A percentile compares a stretch with the other conserved stretches of the same genome.
Conservation (phyloP, 192 early-diverging fungal species). For the Coemansia pectinata region DNA sequence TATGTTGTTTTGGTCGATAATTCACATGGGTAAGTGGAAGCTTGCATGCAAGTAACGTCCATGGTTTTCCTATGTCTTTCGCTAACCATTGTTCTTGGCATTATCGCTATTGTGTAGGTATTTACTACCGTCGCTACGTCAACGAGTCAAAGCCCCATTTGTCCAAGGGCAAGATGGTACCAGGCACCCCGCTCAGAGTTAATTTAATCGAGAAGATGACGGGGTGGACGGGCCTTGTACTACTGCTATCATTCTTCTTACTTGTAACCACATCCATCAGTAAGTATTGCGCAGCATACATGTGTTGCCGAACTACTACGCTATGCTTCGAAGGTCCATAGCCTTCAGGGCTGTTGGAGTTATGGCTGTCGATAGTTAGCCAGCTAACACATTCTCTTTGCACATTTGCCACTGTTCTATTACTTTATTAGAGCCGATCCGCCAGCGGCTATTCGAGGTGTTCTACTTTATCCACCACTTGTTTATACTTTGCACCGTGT, state of each 20-base stretch:
- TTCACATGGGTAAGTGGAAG: slow-evolving; percentile 57
- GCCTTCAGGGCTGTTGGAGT: not conserved
- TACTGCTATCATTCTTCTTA: slow-evolving; percentile 61
- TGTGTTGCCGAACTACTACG: not conserved
- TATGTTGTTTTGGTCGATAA: slow-evolving; percentile 62
- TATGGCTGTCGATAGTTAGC: not conserved
- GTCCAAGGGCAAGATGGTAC: slow-evolving; percentile 10
- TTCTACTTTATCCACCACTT: slow-evolving; percentile 84
- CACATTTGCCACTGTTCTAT: not conserved
- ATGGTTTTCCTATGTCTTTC: not conserved
- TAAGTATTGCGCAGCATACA: slow-evolving; percentile 13
- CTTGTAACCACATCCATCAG: slow-evolving; percentile 61
- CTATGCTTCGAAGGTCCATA: not conserved
- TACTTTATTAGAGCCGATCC: slow-evolving; percentile 43
- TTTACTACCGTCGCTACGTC: slow-evolving; percentile 33
- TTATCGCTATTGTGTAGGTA: slow-evolving; percentile 11
- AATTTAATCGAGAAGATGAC: slow-evolving; percentile 27
- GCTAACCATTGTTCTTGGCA: not conserved
- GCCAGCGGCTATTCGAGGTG: slow-evolving; percentile 66
- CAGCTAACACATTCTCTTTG: not conserved
- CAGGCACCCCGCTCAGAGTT: slow-evolving; percentile 19
- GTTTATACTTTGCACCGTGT: slow-evolving; percentile 64
- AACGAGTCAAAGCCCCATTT: slow-evolving; percentile 13
- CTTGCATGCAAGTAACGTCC: not conserved
- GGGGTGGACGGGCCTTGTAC: slow-evolving; percentile 71